Percentiles rank a stretch among this genome's conserved stretches.
These are phyloP conservation scores for Coprinopsis sp. DNA, from an alignment of 768 basidiomycete species.

Conservation along the genomic window DNA sequence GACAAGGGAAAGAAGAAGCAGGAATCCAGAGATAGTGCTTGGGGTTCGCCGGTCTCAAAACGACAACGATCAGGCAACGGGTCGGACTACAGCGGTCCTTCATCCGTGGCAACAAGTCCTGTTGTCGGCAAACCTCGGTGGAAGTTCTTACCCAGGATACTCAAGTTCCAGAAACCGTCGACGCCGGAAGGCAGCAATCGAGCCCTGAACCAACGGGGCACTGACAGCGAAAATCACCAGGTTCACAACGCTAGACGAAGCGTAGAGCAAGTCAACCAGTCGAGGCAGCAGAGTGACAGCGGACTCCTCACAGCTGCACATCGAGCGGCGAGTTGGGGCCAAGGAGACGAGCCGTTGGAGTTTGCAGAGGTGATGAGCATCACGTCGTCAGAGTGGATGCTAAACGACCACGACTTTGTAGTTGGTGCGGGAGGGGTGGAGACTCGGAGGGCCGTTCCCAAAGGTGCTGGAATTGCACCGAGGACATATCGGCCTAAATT, in stretches of 20 bases:
- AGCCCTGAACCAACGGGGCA: too few species aligned
- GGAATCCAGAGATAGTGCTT: too few species aligned
- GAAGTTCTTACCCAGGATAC: too few species aligned
- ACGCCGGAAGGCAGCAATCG: too few species aligned
- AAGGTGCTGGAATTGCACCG: too few species aligned
- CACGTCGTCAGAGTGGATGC: conserved; percentile 35
- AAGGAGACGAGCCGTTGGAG: conserved; percentile 36
- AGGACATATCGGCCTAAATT: not conserved
- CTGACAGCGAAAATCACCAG: too few species aligned
- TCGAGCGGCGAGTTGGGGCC: conserved; percentile 65
- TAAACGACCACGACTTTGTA: conserved; percentile 26
- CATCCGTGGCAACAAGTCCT: conserved; percentile 2
- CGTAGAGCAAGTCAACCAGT: too few species aligned
- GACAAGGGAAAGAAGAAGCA: conserved; percentile 26
- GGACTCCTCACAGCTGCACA: conserved; percentile 40
- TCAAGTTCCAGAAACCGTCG: too few species aligned
- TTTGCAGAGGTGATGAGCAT: conserved; percentile 29
- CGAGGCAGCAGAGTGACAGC: conserved; percentile 11
- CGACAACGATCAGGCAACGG: conserved; percentile 1
- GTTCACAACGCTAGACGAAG: too few species aligned
- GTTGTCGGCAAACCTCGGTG: too few species aligned
- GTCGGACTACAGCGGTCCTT: conserved; percentile 12
- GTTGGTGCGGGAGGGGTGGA: conserved; percentile 16
- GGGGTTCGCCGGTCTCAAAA: not conserved
- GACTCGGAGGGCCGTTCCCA: conserved; percentile 2